Conservation (phyloP, 192 early-diverging fungal species). For the Ramicandelaber brevisporus region DNA sequence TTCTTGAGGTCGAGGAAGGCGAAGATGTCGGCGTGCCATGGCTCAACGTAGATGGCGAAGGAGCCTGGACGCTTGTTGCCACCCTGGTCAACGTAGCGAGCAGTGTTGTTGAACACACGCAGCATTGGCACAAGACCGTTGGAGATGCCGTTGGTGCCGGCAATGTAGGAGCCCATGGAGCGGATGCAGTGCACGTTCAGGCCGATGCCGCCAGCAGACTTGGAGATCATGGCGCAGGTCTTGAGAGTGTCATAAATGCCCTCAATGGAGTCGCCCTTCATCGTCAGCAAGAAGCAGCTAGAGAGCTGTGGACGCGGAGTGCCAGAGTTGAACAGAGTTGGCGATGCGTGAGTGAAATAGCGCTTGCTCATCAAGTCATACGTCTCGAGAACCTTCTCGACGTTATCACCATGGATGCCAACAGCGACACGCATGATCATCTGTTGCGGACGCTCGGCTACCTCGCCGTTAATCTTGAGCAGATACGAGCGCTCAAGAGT, state of each 20-base stretch:
- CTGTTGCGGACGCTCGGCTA: conserved; percentile 91
- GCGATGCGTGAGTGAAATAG: conserved; percentile 90
- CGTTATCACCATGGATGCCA: conserved; percentile 83
- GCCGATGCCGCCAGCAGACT: conserved; percentile 93
- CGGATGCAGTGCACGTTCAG: conserved; percentile 95
- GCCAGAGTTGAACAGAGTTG: conserved; percentile 95
- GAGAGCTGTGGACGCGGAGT: conserved; percentile 90
- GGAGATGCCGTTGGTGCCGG: conserved; percentile 90
- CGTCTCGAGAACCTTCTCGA: conserved; percentile 80
- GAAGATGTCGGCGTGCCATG: conserved; percentile 96
- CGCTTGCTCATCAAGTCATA: conserved; percentile 81
- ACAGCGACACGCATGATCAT: conserved; percentile 95
- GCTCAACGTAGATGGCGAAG: conserved; percentile 96
- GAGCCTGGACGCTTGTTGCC: conserved; percentile 96
- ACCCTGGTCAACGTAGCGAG: conserved; percentile 97
- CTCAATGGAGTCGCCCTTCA: conserved; percentile 93
- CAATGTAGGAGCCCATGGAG: conserved; percentile 84
- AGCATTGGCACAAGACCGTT: conserved; percentile 95
- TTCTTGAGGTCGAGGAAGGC: conserved; percentile 87
- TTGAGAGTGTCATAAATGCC: conserved; percentile 97
- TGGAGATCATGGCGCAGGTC: conserved; percentile 92
- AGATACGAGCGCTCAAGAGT: conserved; percentile 93
- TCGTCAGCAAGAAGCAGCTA: conserved; percentile 82
- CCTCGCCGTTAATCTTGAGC: conserved; percentile 57
- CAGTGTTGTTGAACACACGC: conserved; percentile 94